A percentile compares a stretch with the other conserved stretches of the same genome.
These are phyloP conservation scores for Russula sp. DNA, from an alignment of 768 basidiomycete genomes.

Conservation along the genomic window DNA sequence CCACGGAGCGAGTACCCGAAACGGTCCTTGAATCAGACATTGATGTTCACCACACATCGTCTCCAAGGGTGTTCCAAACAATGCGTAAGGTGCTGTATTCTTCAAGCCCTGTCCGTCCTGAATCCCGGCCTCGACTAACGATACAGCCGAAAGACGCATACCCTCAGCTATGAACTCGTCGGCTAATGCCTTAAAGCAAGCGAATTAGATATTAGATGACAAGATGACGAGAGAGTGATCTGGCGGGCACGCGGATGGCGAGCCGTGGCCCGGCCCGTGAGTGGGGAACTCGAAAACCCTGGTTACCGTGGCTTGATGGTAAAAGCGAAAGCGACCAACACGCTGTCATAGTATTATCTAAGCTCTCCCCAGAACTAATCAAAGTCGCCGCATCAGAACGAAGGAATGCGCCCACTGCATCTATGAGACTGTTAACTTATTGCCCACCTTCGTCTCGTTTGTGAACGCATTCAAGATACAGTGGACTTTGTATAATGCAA, in stretches of 20 bases:
- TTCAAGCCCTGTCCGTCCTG: conserved; percentile 42
- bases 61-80: conserved; percentile 48
- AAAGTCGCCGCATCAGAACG: background rate
- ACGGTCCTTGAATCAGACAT: no score
- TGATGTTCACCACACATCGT: conserved; percentile 50
- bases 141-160: background rate
- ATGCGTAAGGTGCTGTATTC: conserved; percentile 49
- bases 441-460: conserved; percentile 16
- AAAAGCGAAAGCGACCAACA: conserved; percentile 40
- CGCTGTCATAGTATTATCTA: conserved; percentile 38
- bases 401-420: background rate
- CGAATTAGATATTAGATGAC: conserved; percentile 35
- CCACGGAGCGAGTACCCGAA: no score
- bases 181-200: conserved; percentile 41
- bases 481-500: background rate
- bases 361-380: conserved; percentile 50
- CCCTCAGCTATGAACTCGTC: conserved; percentile 36
- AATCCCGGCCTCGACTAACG: conserved; percentile 45
- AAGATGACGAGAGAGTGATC: conserved; percentile 17
- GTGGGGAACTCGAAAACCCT: conserved; percentile 21
- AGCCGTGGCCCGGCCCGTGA: conserved; percentile 5
- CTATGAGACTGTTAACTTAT: background rate
- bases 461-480: conserved; percentile 4
- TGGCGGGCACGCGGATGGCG: conserved; percentile 27
- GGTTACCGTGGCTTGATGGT: conserved; percentile 28